Evolutionary conservation across 2,329 filamentous ascomycete genomes (phyloP).

Genomic region (Cercospora zeae-maydis): DNA sequence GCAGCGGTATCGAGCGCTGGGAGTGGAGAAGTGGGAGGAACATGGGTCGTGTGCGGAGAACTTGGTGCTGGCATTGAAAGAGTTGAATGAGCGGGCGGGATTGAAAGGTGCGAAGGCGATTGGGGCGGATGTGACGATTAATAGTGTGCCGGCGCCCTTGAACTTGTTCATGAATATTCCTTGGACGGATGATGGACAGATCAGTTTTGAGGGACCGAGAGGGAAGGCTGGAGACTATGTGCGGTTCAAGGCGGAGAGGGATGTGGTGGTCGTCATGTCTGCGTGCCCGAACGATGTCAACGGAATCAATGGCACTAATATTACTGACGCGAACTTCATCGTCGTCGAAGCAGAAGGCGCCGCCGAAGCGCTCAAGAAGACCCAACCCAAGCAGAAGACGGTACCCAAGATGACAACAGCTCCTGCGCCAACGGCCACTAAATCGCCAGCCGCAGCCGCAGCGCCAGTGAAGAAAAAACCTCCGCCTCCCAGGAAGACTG

Average conservation of each 20-base stretch:
- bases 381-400: constrained; percentile 24
- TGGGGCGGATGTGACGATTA: constrained; percentile 48
- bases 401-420: constrained; percentile 17
- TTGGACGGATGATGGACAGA: constrained; percentile 40
- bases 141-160: constrained; percentile 46
- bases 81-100: constrained; percentile 47
- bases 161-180: constrained; percentile 51
- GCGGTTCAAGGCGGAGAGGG: constrained; percentile 43
- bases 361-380: constrained; percentile 21
- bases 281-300: constrained; percentile 47
- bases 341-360: constrained; percentile 32
- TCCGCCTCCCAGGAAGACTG: constrained; percentile 7
- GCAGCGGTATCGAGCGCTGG: constrained; percentile 41
- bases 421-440: constrained; percentile 6
- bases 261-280: constrained; percentile 48
- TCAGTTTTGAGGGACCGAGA: constrained; percentile 42
- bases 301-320: constrained; percentile 42
- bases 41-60: constrained; percentile 50
- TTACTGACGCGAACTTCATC: constrained; percentile 46
- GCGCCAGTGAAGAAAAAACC: constrained; percentile 14
- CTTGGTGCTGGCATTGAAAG: constrained; percentile 47
- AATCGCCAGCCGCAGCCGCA: constrained; percentile 11
- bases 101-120: constrained; percentile 47
- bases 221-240: constrained; percentile 45
- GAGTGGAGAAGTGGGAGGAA: constrained; percentile 44